Evolutionary conservation across 148 eudicot genomes (phyloP).

Genomic region (Rhododendron kiyosumense): DNA sequence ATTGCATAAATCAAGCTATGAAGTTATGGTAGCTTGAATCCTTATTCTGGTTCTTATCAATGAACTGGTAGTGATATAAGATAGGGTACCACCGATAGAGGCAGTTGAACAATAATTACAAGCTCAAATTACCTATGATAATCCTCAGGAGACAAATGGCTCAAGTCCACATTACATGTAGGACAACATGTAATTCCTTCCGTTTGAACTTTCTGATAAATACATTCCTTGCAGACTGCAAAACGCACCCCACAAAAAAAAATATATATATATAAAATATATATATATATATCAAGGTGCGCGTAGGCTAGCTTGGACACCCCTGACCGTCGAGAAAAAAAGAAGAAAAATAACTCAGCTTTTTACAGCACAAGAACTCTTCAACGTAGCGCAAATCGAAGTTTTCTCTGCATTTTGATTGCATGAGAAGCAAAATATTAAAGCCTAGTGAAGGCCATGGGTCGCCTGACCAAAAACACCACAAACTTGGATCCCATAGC

Average conservation of each 20-base stretch:
- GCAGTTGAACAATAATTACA: not conserved
- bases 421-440: not conserved
- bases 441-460: not conserved
- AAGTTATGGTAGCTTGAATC: too few species aligned
- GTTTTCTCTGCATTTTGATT: not conserved
- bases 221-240: not conserved
- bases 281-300: too few species aligned
- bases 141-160: not conserved
- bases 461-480: slow-evolving; percentile 4
- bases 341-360: not conserved
- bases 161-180: not conserved
- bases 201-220: not conserved
- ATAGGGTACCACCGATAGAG: not conserved
- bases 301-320: too few species aligned
- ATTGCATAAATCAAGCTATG: too few species aligned
- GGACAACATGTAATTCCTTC: not conserved
- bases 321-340: too few species aligned
- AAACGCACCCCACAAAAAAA: not conserved
- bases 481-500: slow-evolving; percentile 5
- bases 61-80: not conserved
- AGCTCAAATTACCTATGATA: not conserved
- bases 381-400: not conserved
- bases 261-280: too few species aligned
- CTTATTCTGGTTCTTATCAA: not conserved
- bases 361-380: not conserved